Conservation (phyloP, 441 rosid genomes). For the Gossypium laxum region DNA sequence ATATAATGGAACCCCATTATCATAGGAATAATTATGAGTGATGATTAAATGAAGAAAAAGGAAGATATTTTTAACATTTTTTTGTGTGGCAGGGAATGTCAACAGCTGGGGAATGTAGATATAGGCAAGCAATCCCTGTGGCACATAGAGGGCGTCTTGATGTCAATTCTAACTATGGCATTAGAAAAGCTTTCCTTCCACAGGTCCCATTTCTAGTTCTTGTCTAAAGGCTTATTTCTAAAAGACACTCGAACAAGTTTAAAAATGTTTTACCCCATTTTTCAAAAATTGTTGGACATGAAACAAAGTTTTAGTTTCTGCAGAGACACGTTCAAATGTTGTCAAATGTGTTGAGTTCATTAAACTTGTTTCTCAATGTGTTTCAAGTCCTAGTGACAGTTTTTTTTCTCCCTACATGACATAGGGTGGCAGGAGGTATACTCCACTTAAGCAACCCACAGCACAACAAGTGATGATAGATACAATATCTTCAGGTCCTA, state of each 20-base stretch:
- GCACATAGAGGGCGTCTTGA: conserved; percentile 21
- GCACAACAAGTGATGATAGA: conserved; percentile 61
- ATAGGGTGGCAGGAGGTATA: conserved; percentile 62
- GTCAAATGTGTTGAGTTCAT: neutral
- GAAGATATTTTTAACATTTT: neutral
- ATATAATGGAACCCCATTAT: neutral
- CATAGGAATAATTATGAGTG: neutral
- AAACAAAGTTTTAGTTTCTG: neutral
- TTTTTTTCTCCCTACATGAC: conserved; percentile 1
- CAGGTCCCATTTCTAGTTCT: conserved; percentile 15
- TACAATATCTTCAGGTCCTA: conserved; percentile 54
- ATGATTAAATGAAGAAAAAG: neutral
- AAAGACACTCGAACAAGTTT: neutral
- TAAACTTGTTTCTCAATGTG: neutral
- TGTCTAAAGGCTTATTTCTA: neutral
- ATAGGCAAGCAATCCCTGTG: conserved; percentile 31
- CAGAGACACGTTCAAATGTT: neutral
- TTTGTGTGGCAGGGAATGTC: conserved; percentile 17
- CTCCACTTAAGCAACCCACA: conserved; percentile 61
- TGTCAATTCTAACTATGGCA: conserved; percentile 25
- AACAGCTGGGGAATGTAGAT: conserved; percentile 30
- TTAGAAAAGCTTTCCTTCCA: conserved; percentile 25
- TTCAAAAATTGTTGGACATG: neutral
- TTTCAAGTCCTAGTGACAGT: neutral
- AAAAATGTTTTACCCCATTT: neutral